Percentiles rank a stretch among this genome's conserved stretches.
Evolutionary conservation across 1,139 yeast species (phyloP).

Genomic region (Hansenula lynferdii): DNA sequence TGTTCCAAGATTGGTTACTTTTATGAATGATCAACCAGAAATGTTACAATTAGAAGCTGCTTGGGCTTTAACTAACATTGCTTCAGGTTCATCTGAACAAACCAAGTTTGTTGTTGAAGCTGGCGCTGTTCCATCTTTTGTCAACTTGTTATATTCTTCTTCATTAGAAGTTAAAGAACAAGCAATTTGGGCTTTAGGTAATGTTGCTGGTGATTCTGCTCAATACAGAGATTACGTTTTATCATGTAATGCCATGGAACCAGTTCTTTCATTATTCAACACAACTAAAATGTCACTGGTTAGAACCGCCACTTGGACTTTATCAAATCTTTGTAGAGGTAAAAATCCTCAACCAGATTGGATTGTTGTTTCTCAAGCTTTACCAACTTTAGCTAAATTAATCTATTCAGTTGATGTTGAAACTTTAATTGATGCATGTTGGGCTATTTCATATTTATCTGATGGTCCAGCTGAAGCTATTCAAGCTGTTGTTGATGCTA

Average conservation of each 20-base stretch:
- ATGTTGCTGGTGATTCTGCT: constrained; percentile 96
- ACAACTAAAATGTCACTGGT: constrained; percentile 81
- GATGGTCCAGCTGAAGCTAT: constrained; percentile 93
- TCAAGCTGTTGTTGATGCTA: constrained; percentile 94
- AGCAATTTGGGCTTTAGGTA: constrained; percentile 99
- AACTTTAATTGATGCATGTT: constrained; percentile 94
- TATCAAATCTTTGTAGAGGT: constrained; percentile 95
- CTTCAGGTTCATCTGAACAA: constrained; percentile 91
- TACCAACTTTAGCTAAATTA: constrained; percentile 89
- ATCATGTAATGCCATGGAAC: constrained; percentile 81
- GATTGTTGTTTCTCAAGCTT: constrained; percentile 77
- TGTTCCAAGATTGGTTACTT: constrained; percentile 83
- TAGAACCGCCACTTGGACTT: constrained; percentile 98
- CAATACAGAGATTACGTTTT: constrained; percentile 85
- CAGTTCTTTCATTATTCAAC: constrained; percentile 74
- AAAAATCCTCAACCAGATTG: constrained; percentile 96
- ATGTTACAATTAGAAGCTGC: constrained; percentile 96
- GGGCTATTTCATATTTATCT: constrained; percentile 95
- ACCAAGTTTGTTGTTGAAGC: constrained; percentile 88
- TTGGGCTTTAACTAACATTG: constrained; percentile 98
- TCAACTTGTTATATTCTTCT: constrained; percentile 70
- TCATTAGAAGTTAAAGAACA: constrained; percentile 94
- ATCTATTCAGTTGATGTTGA: constrained; percentile 90
- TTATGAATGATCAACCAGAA: constrained; percentile 78
- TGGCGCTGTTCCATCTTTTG: constrained; percentile 92